Conservation (phyloP, 2,329 filamentous ascomycete species). For the Didymella exigua region DNA sequence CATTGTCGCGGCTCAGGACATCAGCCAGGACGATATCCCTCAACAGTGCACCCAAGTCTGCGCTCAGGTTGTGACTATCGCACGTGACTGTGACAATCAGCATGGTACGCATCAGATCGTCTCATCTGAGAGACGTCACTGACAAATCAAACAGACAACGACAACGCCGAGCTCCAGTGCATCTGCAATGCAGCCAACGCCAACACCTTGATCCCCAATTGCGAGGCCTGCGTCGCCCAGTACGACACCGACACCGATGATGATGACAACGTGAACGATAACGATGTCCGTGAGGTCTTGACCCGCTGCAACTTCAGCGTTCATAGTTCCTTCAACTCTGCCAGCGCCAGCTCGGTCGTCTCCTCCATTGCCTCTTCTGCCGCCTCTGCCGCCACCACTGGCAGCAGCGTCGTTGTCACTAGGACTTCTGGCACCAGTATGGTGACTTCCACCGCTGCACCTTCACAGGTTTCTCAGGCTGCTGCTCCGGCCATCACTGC, state of each 20-base stretch:
- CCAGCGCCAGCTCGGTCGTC: slow-evolving; percentile 17
- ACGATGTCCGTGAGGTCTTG: slow-evolving; percentile 38
- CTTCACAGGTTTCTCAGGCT: slow-evolving; percentile 3
- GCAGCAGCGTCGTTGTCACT: slow-evolving; percentile 4
- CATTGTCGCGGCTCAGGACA: slow-evolving; percentile 33
- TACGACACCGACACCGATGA: slow-evolving; percentile 28
- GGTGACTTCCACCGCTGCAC: slow-evolving; percentile 3
- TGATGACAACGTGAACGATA: slow-evolving; percentile 22
- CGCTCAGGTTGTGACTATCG: slow-evolving; percentile 28
- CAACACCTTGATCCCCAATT: slow-evolving; percentile 32
- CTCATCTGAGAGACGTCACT: not conserved
- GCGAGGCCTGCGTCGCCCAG: slow-evolving; percentile 39
- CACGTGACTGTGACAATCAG: slow-evolving; percentile 33
- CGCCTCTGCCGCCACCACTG: slow-evolving; percentile 8
- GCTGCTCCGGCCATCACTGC: slow-evolving; percentile 23
- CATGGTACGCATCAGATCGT: slow-evolving; percentile 18
- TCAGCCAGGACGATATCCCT: slow-evolving; percentile 40
- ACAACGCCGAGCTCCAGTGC: slow-evolving; percentile 33
- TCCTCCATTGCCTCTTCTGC: slow-evolving; percentile 6
- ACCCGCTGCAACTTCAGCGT: slow-evolving; percentile 37
- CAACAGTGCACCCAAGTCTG: slow-evolving; percentile 37
- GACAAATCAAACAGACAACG: slow-evolving; percentile 19
- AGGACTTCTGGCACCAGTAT: slow-evolving; percentile 17
- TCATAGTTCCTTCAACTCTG: slow-evolving; percentile 31
- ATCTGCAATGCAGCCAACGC: slow-evolving; percentile 38